phyloP scores from a whole-genome alignment of 208 protist genomes.

The Acanthamoeba lenticulata region DNA sequence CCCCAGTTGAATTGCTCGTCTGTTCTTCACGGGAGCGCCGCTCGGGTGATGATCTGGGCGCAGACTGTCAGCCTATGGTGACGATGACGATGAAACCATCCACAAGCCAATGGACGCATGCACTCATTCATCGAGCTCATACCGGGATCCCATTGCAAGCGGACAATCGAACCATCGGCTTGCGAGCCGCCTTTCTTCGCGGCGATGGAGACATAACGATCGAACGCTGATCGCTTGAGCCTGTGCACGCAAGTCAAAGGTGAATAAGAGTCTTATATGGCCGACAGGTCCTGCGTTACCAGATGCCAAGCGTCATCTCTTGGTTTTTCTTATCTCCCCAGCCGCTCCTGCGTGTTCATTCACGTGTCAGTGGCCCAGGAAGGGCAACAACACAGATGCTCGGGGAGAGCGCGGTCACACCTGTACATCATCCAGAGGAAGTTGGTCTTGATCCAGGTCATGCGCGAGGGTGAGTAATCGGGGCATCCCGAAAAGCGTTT shows the following conservation, averaged over 20 bases:
- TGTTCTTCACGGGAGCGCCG: slow-evolving; percentile 19
- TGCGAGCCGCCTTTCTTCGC: not conserved
- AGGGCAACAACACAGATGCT: no score
- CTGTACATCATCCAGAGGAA: slow-evolving; percentile 85
- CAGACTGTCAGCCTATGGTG: no score
- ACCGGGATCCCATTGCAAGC: not conserved
- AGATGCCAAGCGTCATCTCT: slow-evolving; percentile 67
- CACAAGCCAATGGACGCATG: no score
- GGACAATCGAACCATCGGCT: not conserved
- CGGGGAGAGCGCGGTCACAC: not conserved
- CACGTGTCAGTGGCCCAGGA: no score
- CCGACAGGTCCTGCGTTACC: not conserved
- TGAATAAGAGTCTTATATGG: slow-evolving; percentile 11
- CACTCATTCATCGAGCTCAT: no score
- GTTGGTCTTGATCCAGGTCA: slow-evolving; percentile 85
- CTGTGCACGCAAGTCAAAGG: not conserved
- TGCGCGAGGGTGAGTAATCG: slow-evolving; percentile 69
- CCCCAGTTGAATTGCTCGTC: slow-evolving; percentile 80
- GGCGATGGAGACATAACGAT: not conserved
- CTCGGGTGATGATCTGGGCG: slow-evolving; percentile 22
- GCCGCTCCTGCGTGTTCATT: slow-evolving; percentile 52
- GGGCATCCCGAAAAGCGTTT: slow-evolving; percentile 77
- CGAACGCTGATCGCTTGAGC: slow-evolving; percentile 54
- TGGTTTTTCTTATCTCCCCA: slow-evolving; percentile 79
- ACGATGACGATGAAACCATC: no score